Base-by-base conservation (phyloP, 768 basidiomycete genomes). In the Mycena rosella region DNA sequence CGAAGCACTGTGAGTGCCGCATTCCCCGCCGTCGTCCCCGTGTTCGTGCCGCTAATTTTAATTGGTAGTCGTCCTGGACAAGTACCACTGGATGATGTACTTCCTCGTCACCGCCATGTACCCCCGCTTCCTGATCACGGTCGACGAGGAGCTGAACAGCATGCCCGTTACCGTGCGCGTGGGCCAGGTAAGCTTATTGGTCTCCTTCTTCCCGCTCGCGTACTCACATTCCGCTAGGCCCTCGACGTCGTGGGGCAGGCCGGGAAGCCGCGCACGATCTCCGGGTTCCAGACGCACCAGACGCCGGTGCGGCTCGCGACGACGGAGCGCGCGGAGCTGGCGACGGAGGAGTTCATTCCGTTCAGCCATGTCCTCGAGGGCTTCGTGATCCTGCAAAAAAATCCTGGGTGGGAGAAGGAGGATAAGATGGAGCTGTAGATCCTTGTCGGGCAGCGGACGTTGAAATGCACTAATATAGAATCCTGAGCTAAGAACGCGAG, bases 81-180 rank as follows among this genome's bases (percentile, higher is more conserved):
- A 91, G 79, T 92, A 94, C 72, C 98, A 99, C 80, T 99, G 98
- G 98, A 98, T 98, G 96, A 82, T 99, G 63, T 99, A 94, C 83
- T 96, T 96, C 88, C 87, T 99, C 30, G 91, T 91, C 8, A 92
- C 96, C 2, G 94, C 96, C 65, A 99, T 99, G 98, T 97, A 95
- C 82, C 98, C 98, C 38, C 91, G 96, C 63, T 98, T 99, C 92
- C 81, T 99, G 75, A 98, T 99, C 79, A 98, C 96, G 0, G 89
- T 99, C 22, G 91, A 97, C 80, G 97, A 99, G 80, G 88, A 96
- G 64, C 89, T 97, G 65, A 88, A 96, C 72, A 90, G 86, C 76
- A 83, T 90, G 61, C 92, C 96, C 2, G 94, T 98, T 38, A 96
- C 95, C 18, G 96, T 98, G 54, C 92, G 98, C 40, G 98, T 99